These are phyloP conservation scores for Aspergillus sp. DNA, from an alignment of 2,329 filamentous ascomycete species.

Conservation along the genomic window DNA sequence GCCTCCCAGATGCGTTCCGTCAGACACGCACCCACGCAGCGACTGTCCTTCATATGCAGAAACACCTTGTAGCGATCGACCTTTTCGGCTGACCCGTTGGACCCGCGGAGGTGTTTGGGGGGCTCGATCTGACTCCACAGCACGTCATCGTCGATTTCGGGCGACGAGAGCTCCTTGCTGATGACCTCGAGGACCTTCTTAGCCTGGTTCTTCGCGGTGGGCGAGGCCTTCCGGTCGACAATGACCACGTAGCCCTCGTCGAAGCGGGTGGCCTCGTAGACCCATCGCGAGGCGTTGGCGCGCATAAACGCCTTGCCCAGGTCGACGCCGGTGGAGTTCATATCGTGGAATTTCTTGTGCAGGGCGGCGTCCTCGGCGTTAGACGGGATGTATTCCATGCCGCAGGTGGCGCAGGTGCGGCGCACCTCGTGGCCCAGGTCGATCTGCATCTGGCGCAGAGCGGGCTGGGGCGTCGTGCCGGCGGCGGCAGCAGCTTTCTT, in stretches of 20 bases:
- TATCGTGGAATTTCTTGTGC: conserved; percentile 63
- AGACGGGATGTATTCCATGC: conserved; percentile 66
- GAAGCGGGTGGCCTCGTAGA: conserved; percentile 50
- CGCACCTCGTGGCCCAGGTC: conserved; percentile 56
- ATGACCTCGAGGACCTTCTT: conserved; percentile 61
- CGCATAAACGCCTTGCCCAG: conserved; percentile 57
- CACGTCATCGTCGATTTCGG: conserved; percentile 55
- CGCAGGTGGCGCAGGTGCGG: conserved; percentile 58
- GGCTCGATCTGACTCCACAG: conserved; percentile 53
- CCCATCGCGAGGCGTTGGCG: conserved; percentile 50
- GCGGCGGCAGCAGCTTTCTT: conserved; percentile 23
- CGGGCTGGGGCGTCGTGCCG: conserved; percentile 21
- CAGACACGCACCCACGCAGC: conserved; percentile 61
- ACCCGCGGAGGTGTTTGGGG: conserved; percentile 34
- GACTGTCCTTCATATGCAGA: conserved; percentile 59
- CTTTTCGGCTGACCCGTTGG: conserved; percentile 33
- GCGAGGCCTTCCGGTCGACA: conserved; percentile 54
- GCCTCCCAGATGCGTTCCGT: conserved; percentile 61
- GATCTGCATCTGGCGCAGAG: conserved; percentile 53
- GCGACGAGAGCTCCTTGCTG: conserved; percentile 60
- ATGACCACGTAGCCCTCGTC: conserved; percentile 54
- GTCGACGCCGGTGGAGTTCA: conserved; percentile 60
- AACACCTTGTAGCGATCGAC: conserved; percentile 58
- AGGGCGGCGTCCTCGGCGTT: conserved; percentile 59
- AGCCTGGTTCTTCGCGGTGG: conserved; percentile 50